Conservation (phyloP, 129 eudicot species). For the Lonicera japonica region DNA sequence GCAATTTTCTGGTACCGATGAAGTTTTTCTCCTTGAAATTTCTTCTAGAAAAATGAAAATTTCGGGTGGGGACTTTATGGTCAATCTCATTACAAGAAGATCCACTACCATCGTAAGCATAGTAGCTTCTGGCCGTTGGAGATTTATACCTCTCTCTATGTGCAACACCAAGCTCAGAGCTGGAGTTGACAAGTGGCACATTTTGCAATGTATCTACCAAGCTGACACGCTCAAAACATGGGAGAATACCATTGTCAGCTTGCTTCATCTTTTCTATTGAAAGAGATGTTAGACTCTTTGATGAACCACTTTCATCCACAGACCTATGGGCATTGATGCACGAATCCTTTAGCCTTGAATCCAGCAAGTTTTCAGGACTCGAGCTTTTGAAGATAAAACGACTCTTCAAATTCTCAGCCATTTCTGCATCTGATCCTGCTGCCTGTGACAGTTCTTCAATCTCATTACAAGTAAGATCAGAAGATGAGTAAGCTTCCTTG, state of each 20-base stretch:
- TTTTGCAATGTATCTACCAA: slow-evolving; percentile 32
- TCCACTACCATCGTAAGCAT: slow-evolving; percentile 56
- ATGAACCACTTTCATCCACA: slow-evolving; percentile 16
- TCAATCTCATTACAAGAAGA: slow-evolving; percentile 68
- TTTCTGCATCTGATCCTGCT: slow-evolving; percentile 16
- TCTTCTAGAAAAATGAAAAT: slow-evolving; percentile 10
- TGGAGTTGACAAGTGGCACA: background rate
- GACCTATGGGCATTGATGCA: slow-evolving; percentile 6
- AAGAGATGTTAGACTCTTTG: slow-evolving; percentile 4
- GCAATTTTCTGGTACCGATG: slow-evolving; percentile 11
- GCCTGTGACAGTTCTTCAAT: no score
- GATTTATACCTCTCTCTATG: slow-evolving; percentile 19
- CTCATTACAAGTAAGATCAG: no score
- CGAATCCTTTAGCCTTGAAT: slow-evolving; percentile 11
- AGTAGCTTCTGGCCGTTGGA: slow-evolving; percentile 30
- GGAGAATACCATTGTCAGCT: slow-evolving; percentile 21
- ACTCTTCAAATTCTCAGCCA: slow-evolving; percentile 17
- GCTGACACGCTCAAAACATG: slow-evolving; percentile 27
- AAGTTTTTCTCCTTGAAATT: slow-evolving; percentile 11
- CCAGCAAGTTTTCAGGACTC: slow-evolving; percentile 24
- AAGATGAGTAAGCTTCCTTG: no score
- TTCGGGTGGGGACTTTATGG: slow-evolving; percentile 22
- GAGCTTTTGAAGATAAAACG: slow-evolving; percentile 19
- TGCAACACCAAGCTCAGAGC: slow-evolving; percentile 18
- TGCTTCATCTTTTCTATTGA: slow-evolving; percentile 11